phyloP scores from a whole-genome alignment of 768 basidiomycete genomes.

The Boletus reticulatus region DNA sequence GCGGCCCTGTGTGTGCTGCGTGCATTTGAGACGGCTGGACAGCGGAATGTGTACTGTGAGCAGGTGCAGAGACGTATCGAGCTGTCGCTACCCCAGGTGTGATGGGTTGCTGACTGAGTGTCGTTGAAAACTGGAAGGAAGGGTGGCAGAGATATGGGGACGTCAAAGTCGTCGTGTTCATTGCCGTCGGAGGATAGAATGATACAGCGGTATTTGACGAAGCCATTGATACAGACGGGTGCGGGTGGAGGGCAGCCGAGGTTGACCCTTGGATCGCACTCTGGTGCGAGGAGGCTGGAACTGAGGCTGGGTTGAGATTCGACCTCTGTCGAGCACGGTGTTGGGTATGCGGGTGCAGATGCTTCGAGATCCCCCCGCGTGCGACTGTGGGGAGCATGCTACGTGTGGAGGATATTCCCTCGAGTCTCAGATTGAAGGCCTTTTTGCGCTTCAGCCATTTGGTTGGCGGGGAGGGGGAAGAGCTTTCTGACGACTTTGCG shows the following conservation, averaged over 20 bases:
- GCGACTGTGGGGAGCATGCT: slow-evolving; percentile 15
- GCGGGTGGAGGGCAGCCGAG: slow-evolving; percentile 15
- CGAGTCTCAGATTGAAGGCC: slow-evolving; percentile 51
- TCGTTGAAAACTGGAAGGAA: slow-evolving; percentile 24
- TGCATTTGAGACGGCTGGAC: slow-evolving; percentile 13
- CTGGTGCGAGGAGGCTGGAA: slow-evolving; percentile 21
- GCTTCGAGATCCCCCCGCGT: slow-evolving; percentile 28
- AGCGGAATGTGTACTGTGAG: slow-evolving; percentile 5
- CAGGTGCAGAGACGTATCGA: slow-evolving; percentile 11
- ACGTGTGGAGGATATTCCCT: slow-evolving; percentile 37
- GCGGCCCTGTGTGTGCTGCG: slow-evolving; percentile 16
- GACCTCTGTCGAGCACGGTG: slow-evolving; percentile 32
- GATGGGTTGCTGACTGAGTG: slow-evolving; percentile 9
- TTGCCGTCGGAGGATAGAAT: slow-evolving; percentile 30
- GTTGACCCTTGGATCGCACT: slow-evolving; percentile 7
- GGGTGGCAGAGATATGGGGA: slow-evolving; percentile 33
- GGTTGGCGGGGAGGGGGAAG: slow-evolving; percentile 25
- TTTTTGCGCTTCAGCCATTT: slow-evolving; percentile 59
- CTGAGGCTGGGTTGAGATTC: slow-evolving; percentile 30
- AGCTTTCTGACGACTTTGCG: slow-evolving; percentile 32
- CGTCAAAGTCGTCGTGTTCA: slow-evolving; percentile 30
- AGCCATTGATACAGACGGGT: slow-evolving; percentile 11
- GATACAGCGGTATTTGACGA: slow-evolving; percentile 19
- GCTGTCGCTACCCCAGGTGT: slow-evolving; percentile 9
- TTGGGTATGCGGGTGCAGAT: slow-evolving; percentile 21